phyloP scores from a whole-genome alignment of 2,329 filamentous ascomycete genomes.

The Chaetomium sp. region DNA sequence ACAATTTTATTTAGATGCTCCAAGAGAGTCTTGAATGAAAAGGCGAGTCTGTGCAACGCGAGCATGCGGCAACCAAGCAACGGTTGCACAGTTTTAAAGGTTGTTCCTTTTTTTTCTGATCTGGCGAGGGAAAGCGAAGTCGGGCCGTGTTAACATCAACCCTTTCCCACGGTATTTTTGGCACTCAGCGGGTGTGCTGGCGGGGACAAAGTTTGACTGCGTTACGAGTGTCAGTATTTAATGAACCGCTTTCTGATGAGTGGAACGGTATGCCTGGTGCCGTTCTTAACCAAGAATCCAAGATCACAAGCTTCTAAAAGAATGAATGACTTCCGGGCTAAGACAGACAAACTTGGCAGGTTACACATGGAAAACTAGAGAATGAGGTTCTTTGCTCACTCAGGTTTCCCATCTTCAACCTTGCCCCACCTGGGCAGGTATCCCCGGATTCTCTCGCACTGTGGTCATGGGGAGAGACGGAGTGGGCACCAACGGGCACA shows the following conservation, averaged over 20 bases:
- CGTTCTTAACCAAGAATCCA: background rate
- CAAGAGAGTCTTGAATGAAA: constrained; percentile 11
- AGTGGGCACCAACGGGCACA: too few species aligned
- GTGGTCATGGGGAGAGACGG: background rate
- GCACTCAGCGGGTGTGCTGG: background rate
- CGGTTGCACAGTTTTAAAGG: constrained; percentile 12
- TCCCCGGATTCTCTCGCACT: background rate
- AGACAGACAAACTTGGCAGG: background rate
- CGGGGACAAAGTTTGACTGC: constrained; percentile 1
- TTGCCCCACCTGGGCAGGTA: background rate
- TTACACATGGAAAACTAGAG: background rate
- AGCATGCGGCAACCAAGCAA: constrained; percentile 10
- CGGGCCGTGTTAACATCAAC: constrained; percentile 2
- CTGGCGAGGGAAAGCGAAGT: constrained; percentile 4
- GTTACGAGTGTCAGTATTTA: background rate
- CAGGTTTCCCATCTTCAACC: background rate
- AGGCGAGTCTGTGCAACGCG: constrained; percentile 20
- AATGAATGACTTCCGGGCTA: background rate
- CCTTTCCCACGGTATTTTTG: constrained; percentile 5
- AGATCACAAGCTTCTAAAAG: background rate
- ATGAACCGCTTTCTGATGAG: background rate
- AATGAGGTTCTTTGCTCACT: background rate
- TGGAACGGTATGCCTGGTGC: background rate
- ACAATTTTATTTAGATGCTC: background rate
- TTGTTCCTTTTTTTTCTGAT: background rate